Evolutionary conservation across 352 stramenopile species (phyloP).

Genomic region (Phytophthora kernoviae): DNA sequence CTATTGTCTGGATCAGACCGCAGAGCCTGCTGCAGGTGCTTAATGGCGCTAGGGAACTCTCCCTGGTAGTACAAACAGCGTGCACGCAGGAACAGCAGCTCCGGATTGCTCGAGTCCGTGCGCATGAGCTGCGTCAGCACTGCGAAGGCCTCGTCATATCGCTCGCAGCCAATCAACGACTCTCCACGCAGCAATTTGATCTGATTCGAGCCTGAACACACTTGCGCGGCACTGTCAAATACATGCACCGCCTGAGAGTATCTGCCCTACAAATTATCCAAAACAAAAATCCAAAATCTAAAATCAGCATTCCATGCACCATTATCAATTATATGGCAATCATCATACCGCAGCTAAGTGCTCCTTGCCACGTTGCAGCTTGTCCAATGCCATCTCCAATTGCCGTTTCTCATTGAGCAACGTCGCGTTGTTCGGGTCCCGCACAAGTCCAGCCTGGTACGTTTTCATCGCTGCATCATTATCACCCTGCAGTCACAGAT

Average conservation of each 20-base stretch:
- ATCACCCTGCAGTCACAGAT: slow-evolving; percentile 52
- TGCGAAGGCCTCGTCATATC: slow-evolving; percentile 85
- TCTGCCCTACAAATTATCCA: slow-evolving; percentile 39
- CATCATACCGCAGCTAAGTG: slow-evolving; percentile 63
- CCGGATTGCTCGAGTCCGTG: slow-evolving; percentile 77
- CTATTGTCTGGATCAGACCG: slow-evolving; percentile 91
- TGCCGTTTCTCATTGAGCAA: slow-evolving; percentile 77
- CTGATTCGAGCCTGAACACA: slow-evolving; percentile 70
- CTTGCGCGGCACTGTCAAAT: slow-evolving; percentile 72
- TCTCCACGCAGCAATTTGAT: slow-evolving; percentile 76
- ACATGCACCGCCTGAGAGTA: slow-evolving; percentile 72
- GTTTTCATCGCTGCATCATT: slow-evolving; percentile 76
- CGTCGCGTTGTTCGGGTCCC: slow-evolving; percentile 80
- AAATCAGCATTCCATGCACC: background rate
- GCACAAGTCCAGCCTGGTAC: slow-evolving; percentile 70
- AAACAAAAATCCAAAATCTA: slow-evolving; percentile 8
- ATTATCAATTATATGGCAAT: background rate
- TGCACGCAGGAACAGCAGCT: slow-evolving; percentile 88
- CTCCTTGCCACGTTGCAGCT: slow-evolving; percentile 72
- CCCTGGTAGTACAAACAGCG: slow-evolving; percentile 93
- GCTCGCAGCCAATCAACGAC: slow-evolving; percentile 76
- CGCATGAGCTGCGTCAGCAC: slow-evolving; percentile 85
- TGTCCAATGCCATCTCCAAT: slow-evolving; percentile 84
- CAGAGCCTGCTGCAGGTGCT: slow-evolving; percentile 92
- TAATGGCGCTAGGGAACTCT: slow-evolving; percentile 92